Percentiles rank a stretch among this genome's conserved stretches.
phyloP scores from a whole-genome alignment of 2,329 filamentous ascomycete genomes.

The Cytospora paraplurivora region DNA sequence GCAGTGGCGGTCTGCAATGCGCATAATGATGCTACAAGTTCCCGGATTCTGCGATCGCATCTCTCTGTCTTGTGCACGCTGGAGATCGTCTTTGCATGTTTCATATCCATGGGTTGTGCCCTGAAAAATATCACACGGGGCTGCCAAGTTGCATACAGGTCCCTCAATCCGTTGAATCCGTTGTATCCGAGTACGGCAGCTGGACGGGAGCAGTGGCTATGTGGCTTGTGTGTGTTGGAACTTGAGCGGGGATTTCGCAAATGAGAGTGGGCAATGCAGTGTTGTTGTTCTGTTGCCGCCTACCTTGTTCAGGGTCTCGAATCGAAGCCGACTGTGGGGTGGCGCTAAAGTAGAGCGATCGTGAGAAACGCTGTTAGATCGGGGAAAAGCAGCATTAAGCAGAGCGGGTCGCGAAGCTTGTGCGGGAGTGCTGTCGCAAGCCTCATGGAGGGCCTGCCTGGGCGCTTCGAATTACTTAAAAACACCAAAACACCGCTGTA shows the following conservation, averaged over 20 bases:
- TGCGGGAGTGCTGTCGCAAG: no score
- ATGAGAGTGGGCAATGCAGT: background rate
- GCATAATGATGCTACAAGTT: background rate
- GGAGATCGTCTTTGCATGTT: background rate
- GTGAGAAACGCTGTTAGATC: conserved; percentile 1
- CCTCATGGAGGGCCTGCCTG: no score
- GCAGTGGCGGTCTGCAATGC: background rate
- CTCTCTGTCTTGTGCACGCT: background rate
- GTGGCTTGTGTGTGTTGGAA: conserved; percentile 1
- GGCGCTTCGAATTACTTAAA: background rate
- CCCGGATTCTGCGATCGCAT: background rate
- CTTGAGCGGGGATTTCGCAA: background rate
- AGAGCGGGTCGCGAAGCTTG: background rate
- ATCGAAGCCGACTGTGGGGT: conserved; percentile 1
- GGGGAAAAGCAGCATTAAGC: background rate
- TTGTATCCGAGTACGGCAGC: no score
- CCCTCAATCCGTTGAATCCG: background rate
- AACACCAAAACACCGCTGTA: background rate
- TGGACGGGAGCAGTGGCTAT: background rate
- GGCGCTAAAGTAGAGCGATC: conserved; percentile 2
- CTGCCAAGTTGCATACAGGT: background rate
- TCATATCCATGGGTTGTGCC: background rate
- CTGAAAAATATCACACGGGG: background rate
- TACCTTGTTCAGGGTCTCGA: conserved; percentile 1
- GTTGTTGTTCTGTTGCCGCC: background rate